These are phyloP conservation scores for Nitzschia sp. DNA, from an alignment of 108 stramenopile genomes.

Conservation along the genomic window DNA sequence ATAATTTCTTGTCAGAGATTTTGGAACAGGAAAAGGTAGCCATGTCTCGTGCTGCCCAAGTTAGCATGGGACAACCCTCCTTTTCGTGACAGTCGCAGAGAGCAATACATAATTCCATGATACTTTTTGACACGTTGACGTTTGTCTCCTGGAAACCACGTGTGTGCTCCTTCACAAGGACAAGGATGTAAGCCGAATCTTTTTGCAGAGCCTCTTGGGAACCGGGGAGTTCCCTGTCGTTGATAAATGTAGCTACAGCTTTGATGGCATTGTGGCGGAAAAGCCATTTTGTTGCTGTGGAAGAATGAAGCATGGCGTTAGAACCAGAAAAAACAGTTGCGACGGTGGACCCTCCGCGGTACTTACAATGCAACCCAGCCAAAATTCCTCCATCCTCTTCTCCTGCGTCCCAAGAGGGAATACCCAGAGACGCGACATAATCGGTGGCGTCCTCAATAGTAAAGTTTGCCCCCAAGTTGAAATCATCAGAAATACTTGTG, in stretches of 20 bases:
- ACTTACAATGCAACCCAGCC: conserved; percentile 73
- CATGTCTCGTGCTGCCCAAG: conserved; percentile 46
- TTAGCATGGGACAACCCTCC: conserved; percentile 26
- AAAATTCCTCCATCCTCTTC: conserved; percentile 69
- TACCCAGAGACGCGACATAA: conserved; percentile 35
- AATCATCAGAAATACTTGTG: background rate
- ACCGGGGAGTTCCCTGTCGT: conserved; percentile 16
- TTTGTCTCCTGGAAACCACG: conserved; percentile 83
- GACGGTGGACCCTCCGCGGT: background rate
- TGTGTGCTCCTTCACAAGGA: conserved; percentile 66
- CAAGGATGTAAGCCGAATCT: conserved; percentile 45
- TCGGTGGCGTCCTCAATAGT: conserved; percentile 57
- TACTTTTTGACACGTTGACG: conserved; percentile 68
- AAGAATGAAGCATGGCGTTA: conserved; percentile 1
- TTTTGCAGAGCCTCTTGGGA: conserved; percentile 9
- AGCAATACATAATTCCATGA: conserved; percentile 59
- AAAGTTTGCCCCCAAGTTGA: background rate
- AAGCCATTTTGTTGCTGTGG: conserved; percentile 74
- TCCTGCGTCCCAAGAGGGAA: conserved; percentile 70
- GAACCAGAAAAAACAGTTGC: background rate
- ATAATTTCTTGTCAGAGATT: conserved; percentile 78
- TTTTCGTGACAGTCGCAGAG: conserved; percentile 48
- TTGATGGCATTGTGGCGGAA: conserved; percentile 62
- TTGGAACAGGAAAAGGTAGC: conserved; percentile 61
- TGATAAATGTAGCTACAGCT: conserved; percentile 46